Percentiles rank a stretch among this genome's conserved stretches.
These are phyloP conservation scores for Crithidia expoeki DNA, from an alignment of 208 protist species.

Conservation along the genomic window DNA sequence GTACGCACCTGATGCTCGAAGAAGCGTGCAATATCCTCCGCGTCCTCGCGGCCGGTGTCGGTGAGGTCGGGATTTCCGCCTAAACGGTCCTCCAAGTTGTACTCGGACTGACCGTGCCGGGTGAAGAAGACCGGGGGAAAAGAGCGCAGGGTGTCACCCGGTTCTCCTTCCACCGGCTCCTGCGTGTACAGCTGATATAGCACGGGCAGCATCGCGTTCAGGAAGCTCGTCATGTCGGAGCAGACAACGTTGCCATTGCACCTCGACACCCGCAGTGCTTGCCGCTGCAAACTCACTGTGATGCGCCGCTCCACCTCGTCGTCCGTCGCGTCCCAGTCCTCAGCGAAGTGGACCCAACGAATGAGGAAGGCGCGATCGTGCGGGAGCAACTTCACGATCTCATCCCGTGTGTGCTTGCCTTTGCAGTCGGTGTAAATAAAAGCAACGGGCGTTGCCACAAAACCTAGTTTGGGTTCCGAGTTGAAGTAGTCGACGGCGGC, in stretches of 20 bases:
- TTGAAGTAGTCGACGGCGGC: slow-evolving; percentile 51
- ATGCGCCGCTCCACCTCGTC: slow-evolving; percentile 39
- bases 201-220: slow-evolving; percentile 57
- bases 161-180: slow-evolving; percentile 49
- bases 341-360: slow-evolving; percentile 67
- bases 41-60: slow-evolving; percentile 51
- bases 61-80: slow-evolving; percentile 83
- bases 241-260: slow-evolving; percentile 71
- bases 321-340: slow-evolving; percentile 45
- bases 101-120: slow-evolving; percentile 83
- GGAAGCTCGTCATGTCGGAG: slow-evolving; percentile 57
- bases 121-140: slow-evolving; percentile 80
- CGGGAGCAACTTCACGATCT: slow-evolving; percentile 42
- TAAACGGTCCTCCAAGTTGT: slow-evolving; percentile 84
- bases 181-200: slow-evolving; percentile 54
- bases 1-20: slow-evolving; percentile 56
- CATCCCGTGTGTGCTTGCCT: slow-evolving; percentile 34
- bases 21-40: slow-evolving; percentile 59
- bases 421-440: slow-evolving; percentile 66
- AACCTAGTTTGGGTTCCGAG: slow-evolving; percentile 59
- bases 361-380: slow-evolving; percentile 44
- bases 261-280: slow-evolving; percentile 45
- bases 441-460: slow-evolving; percentile 52
- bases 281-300: slow-evolving; percentile 51
- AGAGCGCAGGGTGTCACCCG: slow-evolving; percentile 55